Evolutionary conservation across 257 asterid species (phyloP), one percentile per base, ranked within the genome.

Genomic region (Fraxinus quadrangulata): DNA sequence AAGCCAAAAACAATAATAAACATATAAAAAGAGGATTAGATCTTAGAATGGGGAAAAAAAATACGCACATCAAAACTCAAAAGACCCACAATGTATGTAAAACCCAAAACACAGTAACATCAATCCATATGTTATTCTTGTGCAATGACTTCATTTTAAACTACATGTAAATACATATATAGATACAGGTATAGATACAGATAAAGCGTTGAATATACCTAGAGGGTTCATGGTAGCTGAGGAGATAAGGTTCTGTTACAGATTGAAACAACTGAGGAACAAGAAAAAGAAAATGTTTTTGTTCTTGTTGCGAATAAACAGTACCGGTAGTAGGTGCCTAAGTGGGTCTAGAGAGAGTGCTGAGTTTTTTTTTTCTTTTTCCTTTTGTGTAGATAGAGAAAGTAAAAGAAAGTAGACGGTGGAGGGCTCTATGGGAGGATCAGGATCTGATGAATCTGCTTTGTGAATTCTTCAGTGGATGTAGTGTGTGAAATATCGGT

Each of bases 151-250:
- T 11, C 17, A 42, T 42, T 42, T 42, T 42, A 42, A 17, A 42
- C 51, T 42, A 42, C 17, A 42, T 10, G 10, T 40, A 40, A 40
- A 21, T 42, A 74, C 79, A 82, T 80, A 81, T 59, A 75, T 77
- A 83, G 77, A 79, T 80, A 74, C 81, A 78, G 80, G 73, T 49
- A 59, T 26, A 42, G 40, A 78, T 51, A 75, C 72, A 72, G 75
- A 24, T 28, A 75, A 76, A 73, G 78, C 39, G 66, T 69, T 77
- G 91, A 89, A 89, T 89, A 86, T 91, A 89, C 94, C 92, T 84
- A n/a, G 80, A 78, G 49, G 84, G 88, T 86, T 82, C 88, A 82
- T 63, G 36, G 71, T 24, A 75, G 61, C 83, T 65, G 72, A 75
- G 73, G 65, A 79, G 89, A 82, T 82, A 87, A 88, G 90, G 88